Evolutionary conservation across 257 asterid species (phyloP), one percentile per base, ranked within the genome.

Genomic region (Petrea volubilis): DNA sequence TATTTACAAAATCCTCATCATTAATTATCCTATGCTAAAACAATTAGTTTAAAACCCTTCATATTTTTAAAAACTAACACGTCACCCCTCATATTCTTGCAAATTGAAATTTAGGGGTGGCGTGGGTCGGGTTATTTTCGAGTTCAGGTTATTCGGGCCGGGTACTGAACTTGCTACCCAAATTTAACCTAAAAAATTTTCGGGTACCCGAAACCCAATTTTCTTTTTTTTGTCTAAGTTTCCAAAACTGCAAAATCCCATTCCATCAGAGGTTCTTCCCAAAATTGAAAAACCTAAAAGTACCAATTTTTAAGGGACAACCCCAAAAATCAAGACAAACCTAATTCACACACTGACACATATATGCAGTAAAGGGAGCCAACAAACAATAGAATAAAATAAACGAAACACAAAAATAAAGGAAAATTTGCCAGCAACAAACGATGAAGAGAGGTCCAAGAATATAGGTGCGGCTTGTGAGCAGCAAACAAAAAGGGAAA

Each of bases 381-480:
- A 25, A 61, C n/a, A 60, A 51, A 41, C 27, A 33, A 20, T 3
- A n/a, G 18, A 15, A 38, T 5, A 1, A 2, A n/a, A n/a, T 7
- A 7, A 31, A 31, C n/a, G n/a, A n/a, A n/a, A n/a, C n/a, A 34
- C 44, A 11, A 34, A 56, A 14, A 52, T 34, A 13, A 28, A 68
- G 49, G 60, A 5, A 20, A 29, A 65, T 78, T 74, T 57, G 75
- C 85, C 81, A 67, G 74, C n/a, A n/a, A 44, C 64, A 50, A 71
- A 66, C 33, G 77, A 18, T 36, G 75, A 68, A 46, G 72, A 70
- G 71, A 17, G 57, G 63, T 14, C 34, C 74, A 72, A 72, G 8
- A 27, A 34, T 25, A 43, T 53, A 2, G 33, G 65, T 6, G 76
- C 55, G 65, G 46, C n/a, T n/a, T n/a, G n/a, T n/a, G n/a, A 63